Conservation (phyloP, 148 eudicot genomes). For the Oxyria digyna region DNA sequence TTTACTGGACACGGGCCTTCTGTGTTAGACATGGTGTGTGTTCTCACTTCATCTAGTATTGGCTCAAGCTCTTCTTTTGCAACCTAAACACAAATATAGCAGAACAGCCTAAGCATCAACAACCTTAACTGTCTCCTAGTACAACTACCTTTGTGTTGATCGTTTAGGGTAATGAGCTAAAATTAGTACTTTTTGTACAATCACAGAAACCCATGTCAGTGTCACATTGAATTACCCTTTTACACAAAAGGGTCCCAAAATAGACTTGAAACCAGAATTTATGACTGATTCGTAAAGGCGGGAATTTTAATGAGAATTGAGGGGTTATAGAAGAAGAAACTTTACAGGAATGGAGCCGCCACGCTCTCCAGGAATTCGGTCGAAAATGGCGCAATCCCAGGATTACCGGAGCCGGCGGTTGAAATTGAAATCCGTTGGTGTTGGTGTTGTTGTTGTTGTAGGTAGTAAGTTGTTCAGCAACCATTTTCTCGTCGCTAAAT, state of each 20-base stretch:
- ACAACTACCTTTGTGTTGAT: neutral
- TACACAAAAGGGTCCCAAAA: too few species aligned
- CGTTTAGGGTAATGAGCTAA: neutral
- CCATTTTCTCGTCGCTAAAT: neutral
- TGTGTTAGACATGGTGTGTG: constrained; percentile 35
- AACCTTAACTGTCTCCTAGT: neutral
- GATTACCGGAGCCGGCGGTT: constrained; percentile 1
- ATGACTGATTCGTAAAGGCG: neutral
- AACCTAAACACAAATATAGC: constrained; percentile 30
- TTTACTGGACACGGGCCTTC: constrained; percentile 41
- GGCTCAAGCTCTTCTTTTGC: constrained; percentile 59
- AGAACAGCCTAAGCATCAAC: neutral
- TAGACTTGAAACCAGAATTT: neutral
- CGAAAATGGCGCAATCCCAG: constrained; percentile 67
- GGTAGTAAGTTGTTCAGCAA: neutral
- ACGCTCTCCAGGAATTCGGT: constrained; percentile 58
- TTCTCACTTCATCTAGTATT: constrained; percentile 49
- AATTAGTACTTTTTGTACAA: neutral
- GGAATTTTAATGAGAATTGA: neutral
- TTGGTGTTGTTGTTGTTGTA: neutral
- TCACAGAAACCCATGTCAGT: neutral
- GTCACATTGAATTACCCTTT: too few species aligned
- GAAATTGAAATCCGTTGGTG: neutral
- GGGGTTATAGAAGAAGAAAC: neutral
- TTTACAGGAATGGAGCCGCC: constrained; percentile 87